These are phyloP conservation scores for Neophaeococcomyces aloes DNA, from an alignment of 2,329 filamentous ascomycete genomes.

Conservation along the genomic window DNA sequence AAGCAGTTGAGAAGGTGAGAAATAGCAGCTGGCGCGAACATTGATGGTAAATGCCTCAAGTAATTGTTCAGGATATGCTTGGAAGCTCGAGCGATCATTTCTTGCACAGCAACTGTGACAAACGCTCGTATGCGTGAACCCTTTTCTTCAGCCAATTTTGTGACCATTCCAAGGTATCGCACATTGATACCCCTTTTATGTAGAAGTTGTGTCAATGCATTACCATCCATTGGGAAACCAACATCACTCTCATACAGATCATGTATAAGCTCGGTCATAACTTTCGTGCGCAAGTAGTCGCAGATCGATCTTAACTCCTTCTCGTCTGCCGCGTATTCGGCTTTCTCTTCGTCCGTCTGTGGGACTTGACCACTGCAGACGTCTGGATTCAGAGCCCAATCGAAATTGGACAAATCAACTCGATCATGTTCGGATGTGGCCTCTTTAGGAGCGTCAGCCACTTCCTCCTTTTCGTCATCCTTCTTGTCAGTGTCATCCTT, in stretches of 20 bases:
- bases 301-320: slow-evolving; percentile 77
- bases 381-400: slow-evolving; percentile 84
- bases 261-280: slow-evolving; percentile 74
- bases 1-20: slow-evolving; percentile 90
- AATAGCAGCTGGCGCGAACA: slow-evolving; percentile 68
- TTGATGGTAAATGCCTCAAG: slow-evolving; percentile 65
- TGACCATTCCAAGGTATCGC: slow-evolving; percentile 82
- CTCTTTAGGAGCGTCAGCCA: slow-evolving; percentile 22
- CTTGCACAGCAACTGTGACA: slow-evolving; percentile 66
- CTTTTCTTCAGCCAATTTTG: slow-evolving; percentile 54
- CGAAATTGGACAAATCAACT: slow-evolving; percentile 78
- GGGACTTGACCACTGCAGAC: slow-evolving; percentile 87
- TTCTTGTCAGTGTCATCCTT: slow-evolving; percentile 32
- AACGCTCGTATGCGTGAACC: slow-evolving; percentile 67
- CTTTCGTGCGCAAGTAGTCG: slow-evolving; percentile 61
- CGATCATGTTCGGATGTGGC: slow-evolving; percentile 46
- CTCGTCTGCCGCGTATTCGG: slow-evolving; percentile 72
- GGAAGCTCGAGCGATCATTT: slow-evolving; percentile 92
- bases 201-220: slow-evolving; percentile 73
- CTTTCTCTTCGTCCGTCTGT: slow-evolving; percentile 82
- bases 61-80: slow-evolving; percentile 81
- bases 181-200: slow-evolving; percentile 98
- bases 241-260: slow-evolving; percentile 87
- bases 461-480: slow-evolving; percentile 30
- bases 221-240: slow-evolving; percentile 97